Conservation (phyloP, 2,329 filamentous ascomycete genomes). For the Juglanconis oblonga region DNA sequence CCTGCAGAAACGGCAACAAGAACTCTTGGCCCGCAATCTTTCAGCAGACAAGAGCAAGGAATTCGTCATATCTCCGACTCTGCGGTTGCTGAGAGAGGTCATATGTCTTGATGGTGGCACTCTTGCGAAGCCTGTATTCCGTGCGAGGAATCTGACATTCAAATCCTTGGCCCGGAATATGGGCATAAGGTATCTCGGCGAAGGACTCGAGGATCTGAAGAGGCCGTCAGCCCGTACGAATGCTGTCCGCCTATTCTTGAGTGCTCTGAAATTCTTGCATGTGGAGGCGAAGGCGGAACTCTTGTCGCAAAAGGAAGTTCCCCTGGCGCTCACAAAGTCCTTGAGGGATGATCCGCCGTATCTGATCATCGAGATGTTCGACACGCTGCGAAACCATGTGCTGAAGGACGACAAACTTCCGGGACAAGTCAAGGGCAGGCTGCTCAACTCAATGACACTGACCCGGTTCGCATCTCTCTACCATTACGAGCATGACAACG, state of each 20-base stretch:
- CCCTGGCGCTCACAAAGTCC: slow-evolving; percentile 70
- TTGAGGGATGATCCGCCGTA: slow-evolving; percentile 75
- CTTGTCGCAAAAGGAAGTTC: slow-evolving; percentile 70
- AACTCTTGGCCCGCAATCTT: slow-evolving; percentile 75
- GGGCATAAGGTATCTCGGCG: slow-evolving; percentile 60
- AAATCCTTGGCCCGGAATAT: slow-evolving; percentile 79
- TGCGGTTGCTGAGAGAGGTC: slow-evolving; percentile 84
- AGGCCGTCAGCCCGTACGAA: slow-evolving; percentile 81
- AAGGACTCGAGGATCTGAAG: slow-evolving; percentile 60
- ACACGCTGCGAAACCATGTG: slow-evolving; percentile 66
- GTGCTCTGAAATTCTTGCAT: slow-evolving; percentile 75
- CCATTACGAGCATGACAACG: slow-evolving; percentile 50
- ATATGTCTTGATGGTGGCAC: slow-evolving; percentile 81
- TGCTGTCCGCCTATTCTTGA: slow-evolving; percentile 76
- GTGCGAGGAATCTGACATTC: slow-evolving; percentile 74
- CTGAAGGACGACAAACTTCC: slow-evolving; percentile 73
- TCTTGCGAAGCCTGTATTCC: slow-evolving; percentile 73
- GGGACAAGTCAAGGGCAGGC: slow-evolving; percentile 68
- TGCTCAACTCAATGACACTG: slow-evolving; percentile 73
- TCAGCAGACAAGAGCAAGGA: slow-evolving; percentile 80
- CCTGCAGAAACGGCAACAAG: slow-evolving; percentile 75
- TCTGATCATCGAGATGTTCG: slow-evolving; percentile 72
- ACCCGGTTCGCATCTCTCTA: slow-evolving; percentile 72
- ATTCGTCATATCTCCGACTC: slow-evolving; percentile 81
- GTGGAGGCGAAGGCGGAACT: slow-evolving; percentile 77